Evolutionary conservation across 257 asterid species (phyloP), one percentile per base, ranked within the genome.

Genomic region (Plantago major): DNA sequence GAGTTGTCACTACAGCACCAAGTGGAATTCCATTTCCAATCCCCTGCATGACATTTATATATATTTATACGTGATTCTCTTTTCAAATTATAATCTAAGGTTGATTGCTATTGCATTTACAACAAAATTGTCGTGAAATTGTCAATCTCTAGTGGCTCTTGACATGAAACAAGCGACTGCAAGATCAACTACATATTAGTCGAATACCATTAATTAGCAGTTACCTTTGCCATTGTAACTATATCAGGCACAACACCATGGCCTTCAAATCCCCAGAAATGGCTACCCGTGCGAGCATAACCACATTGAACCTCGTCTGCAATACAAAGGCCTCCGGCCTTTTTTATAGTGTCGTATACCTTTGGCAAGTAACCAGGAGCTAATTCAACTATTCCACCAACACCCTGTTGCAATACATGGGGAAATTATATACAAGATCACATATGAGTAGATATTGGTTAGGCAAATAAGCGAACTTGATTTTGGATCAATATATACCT

Each of bases 181-280:
- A n/a, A n/a, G n/a, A n/a, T n/a, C n/a, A n/a, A n/a, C n/a, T n/a
- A n/a, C n/a, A n/a, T n/a, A n/a, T n/a, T n/a, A n/a, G 58, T 7
- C 58, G 11, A 10, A 18, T 18, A 22, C 22, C 10, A 42, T 42
- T 15, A 40, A 40, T 40, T 10, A 17, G 10, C 16, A 58, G 30
- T 33, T 33, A 85, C 95, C 95, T 87, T 87, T 26, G 95, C 95
- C 93, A 87, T 82, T 12, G 93, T 87, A 17, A 87, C 95, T 28
- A 87, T 87, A 63, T 87, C 93, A 13, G 95, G 95, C 57, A 87
- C 88, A 13, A 87, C 86, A 0, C 79, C 95, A 16, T 87, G 95
- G 45, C 64, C 28, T 60, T 87, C 73, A 46, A 87, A 87, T 37
- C 90, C 95, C 95, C 95, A 87, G 47, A 84, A 87, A 57, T 87